Evolutionary conservation across 2,329 filamentous ascomycete species (phyloP), one percentile per base, ranked within the genome.

Genomic region (Rutstroemia sp.): DNA sequence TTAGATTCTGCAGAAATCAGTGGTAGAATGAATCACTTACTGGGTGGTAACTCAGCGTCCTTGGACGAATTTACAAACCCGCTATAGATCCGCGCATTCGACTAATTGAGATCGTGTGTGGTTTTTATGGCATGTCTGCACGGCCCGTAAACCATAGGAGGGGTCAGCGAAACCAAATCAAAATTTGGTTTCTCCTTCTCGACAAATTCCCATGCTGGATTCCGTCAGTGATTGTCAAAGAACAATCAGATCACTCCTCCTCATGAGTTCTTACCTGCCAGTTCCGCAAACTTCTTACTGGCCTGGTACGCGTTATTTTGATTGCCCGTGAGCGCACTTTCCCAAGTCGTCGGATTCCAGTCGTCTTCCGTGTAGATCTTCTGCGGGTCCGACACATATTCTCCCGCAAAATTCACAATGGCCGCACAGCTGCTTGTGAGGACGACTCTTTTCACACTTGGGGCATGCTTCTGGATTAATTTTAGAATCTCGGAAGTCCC

Each of bases 401-500:
- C 38, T 27, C 16, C 19, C 0, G 65, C 62, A 2, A 68, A 68
- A 54, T 68, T 59, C 7, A 68, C 56, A 10, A 69, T 60, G 0
- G 68, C 61, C 2, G 67, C 69, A 7, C 61, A 66, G 50, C 66
- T 58, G 65, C 70, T 67, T 76, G 81, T 58, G 48, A 84, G 69
- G 56, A 87, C 84, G 14, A 95, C 86, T 58, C 85, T 80, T 73
- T 85, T 89, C 52, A 95, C 87, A 5, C 61, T 61, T 0, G 78
- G 79, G 0, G 78, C 67, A 68, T 80, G 61, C 2, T 27, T 27
- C 25, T 27, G 25, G 25, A 59, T 75, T 74, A 65, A 86, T 83
- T 85, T 79, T 38, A 89, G 83, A 55, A 94, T 82, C 37, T 86
- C 86, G 62, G 84, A 87, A 1, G 80, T 82, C 60, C 80, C 82